A percentile compares a stretch with the other conserved stretches of the same genome.
These are phyloP conservation scores for Ophiocordyceps camponoti-floridani DNA, from an alignment of 2,329 filamentous ascomycete species.

Conservation along the genomic window DNA sequence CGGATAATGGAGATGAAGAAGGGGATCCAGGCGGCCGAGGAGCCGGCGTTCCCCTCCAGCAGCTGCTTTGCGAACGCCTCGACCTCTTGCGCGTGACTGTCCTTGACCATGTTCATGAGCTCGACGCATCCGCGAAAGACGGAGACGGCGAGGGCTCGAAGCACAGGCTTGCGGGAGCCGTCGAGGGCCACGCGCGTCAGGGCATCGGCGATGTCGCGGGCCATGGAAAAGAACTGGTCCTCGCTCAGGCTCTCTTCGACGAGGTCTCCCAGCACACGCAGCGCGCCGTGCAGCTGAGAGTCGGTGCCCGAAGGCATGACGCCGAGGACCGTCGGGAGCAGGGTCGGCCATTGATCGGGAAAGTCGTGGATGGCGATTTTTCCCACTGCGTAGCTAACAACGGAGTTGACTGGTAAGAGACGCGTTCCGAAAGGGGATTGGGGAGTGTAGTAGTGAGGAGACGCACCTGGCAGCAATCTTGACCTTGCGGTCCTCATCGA, in stretches of 20 bases:
- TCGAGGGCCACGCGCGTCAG: conserved; percentile 71
- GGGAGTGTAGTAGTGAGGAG: not conserved
- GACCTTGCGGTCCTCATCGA: conserved; percentile 65
- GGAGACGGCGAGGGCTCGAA: conserved; percentile 72
- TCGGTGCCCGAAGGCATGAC: conserved; percentile 63
- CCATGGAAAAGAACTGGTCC: conserved; percentile 85
- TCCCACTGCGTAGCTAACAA: conserved; percentile 51
- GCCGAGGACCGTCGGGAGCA: conserved; percentile 64
- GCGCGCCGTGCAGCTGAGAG: conserved; percentile 68
- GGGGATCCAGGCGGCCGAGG: conserved; percentile 53
- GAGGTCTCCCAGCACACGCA: conserved; percentile 75
- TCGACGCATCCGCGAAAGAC: conserved; percentile 89
- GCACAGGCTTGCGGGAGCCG: conserved; percentile 51
- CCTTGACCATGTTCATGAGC: conserved; percentile 90
- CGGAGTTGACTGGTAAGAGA: too few species aligned
- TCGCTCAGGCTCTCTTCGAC: conserved; percentile 90
- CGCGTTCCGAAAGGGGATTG: not conserved
- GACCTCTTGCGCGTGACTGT: conserved; percentile 74
- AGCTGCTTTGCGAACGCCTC: conserved; percentile 80
- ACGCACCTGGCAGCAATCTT: conserved; percentile 72
- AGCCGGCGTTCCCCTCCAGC: conserved; percentile 22
- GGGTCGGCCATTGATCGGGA: conserved; percentile 82
- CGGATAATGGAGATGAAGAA: conserved; percentile 75
- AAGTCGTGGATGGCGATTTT: conserved; percentile 92
- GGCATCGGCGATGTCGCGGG: conserved; percentile 65